phyloP scores from a whole-genome alignment of 805 yeast genomes.

The Candida vartiovaarae region DNA sequence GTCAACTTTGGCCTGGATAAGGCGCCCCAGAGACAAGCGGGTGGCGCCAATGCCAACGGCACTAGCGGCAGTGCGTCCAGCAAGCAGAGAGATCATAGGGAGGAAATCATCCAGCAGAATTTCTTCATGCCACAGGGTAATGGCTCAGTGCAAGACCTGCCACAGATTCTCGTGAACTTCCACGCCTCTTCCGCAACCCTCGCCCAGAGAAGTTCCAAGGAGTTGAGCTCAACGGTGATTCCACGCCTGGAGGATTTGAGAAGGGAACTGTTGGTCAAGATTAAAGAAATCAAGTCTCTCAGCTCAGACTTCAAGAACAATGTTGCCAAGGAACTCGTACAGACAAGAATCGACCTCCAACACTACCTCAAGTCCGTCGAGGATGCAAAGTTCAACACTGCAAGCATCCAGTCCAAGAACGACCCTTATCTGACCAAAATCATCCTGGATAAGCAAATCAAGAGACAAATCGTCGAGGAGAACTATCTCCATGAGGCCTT shows the following conservation, averaged over 20 bases:
- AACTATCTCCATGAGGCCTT: conserved; percentile 84
- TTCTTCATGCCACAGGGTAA: conserved; percentile 73
- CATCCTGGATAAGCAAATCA: conserved; percentile 68
- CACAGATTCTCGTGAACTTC: conserved; percentile 58
- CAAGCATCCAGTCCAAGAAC: conserved; percentile 42
- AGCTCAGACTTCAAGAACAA: conserved; percentile 80
- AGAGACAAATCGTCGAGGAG: conserved; percentile 74
- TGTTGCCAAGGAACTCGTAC: conserved; percentile 59
- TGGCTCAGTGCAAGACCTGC: conserved; percentile 79
- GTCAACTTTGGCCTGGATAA: conserved; percentile 38
- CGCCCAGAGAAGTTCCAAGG: conserved; percentile 53
- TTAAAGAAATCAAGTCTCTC: conserved; percentile 77
- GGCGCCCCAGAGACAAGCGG: not conserved
- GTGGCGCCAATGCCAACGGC: not conserved
- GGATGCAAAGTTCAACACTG: conserved; percentile 40
- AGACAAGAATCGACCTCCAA: conserved; percentile 50
- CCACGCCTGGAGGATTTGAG: conserved; percentile 63
- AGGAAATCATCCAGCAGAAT: conserved; percentile 18
- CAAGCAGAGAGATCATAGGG: not conserved
- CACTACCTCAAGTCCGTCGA: conserved; percentile 59
- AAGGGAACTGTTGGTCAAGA: conserved; percentile 74
- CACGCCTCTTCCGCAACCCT: conserved; percentile 53
- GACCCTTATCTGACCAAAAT: conserved; percentile 82
- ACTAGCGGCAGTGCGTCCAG: not conserved
- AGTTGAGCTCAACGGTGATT: conserved; percentile 51